These are phyloP conservation scores for Teunomyces funiuensis DNA, from an alignment of 805 yeast genomes.

Conservation along the genomic window DNA sequence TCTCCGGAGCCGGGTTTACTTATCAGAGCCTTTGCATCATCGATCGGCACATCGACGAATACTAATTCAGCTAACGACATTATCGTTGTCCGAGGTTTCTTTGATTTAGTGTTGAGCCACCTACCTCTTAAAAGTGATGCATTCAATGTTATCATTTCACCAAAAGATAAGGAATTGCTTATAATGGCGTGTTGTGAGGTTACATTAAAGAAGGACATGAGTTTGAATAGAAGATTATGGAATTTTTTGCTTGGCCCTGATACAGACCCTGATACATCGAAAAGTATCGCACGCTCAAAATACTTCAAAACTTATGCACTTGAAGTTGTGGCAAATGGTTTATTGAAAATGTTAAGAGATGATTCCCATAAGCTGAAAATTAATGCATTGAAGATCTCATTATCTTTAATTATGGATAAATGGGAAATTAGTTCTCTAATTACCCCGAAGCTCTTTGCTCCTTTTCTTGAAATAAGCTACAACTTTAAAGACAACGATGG, in stretches of 20 bases:
- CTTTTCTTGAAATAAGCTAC: conserved; percentile 55
- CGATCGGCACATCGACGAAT: conserved; percentile 47
- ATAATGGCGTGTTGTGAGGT: conserved; percentile 65
- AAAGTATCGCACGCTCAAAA: conserved; percentile 35
- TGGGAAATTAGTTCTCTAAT: conserved; percentile 89
- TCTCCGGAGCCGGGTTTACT: conserved; percentile 79
- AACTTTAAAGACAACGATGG: conserved; percentile 33
- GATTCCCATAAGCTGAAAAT: conserved; percentile 32
- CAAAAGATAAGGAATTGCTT: conserved; percentile 56
- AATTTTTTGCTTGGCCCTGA: conserved; percentile 89
- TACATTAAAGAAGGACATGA: conserved; percentile 85
- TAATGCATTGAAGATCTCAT: conserved; percentile 61
- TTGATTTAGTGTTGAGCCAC: conserved; percentile 72
- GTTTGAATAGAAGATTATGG: conserved; percentile 91
- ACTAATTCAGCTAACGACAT: conserved; percentile 50
- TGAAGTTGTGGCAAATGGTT: conserved; percentile 48
- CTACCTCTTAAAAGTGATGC: conserved; percentile 64
- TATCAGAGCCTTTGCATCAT: conserved; percentile 68
- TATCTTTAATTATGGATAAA: conserved; percentile 74
- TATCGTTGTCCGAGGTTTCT: conserved; percentile 78
- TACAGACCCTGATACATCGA: conserved; percentile 4
- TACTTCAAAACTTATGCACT: conserved; percentile 66
- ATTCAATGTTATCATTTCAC: conserved; percentile 46
- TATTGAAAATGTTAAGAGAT: conserved; percentile 48
- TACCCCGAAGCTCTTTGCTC: conserved; percentile 68